Base-by-base conservation (phyloP, 2,329 filamentous ascomycete genomes). In the Phaeosphaeria sp. region DNA sequence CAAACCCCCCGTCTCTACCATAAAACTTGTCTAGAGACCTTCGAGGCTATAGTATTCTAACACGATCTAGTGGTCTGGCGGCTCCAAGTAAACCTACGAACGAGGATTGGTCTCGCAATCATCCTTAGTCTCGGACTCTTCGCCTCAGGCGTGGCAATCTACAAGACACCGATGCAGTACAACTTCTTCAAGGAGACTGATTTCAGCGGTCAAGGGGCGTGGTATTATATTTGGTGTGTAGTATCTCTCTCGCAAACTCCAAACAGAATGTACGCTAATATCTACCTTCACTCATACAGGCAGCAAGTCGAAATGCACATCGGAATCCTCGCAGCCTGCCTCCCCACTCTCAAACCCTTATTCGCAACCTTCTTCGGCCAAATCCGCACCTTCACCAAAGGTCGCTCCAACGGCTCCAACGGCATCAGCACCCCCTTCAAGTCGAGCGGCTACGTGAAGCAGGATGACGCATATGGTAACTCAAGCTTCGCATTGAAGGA, bases 1-100 rank as follows among this genome's bases (percentile, higher is more conserved):
- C 25, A 27, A n/a, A n/a, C n/a, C n/a, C n/a, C n/a, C n/a, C n/a
- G n/a, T n/a, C n/a, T n/a, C n/a, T n/a, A n/a, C n/a, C n/a, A n/a
- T n/a, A n/a, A n/a, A n/a, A n/a, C n/a, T n/a, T n/a, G 9, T 27
- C 9, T 27, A 9, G 25, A 4, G 9, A 4, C 25, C 9, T 4
- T 4, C 4, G 5, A 27, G 25, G 4, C 25, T 27, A 27, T 9
- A 27, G 25, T 27, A 9, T 5, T 27, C 25, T 27, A 9, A 27
- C 25, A 5, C 25, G 25, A 27, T 27, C 25, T 27, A 27, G 25
- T 81, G 66, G 73, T 82, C 22, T 70, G 77, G 63, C 74, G 69
- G 25, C 68, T 81, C 1, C 76, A 79, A 59, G 69, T 81, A 56
- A 80, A 79, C 61, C 57, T 68, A 2, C 75, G 74, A 39, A 79